These are phyloP conservation scores for Laguncularia racemosa DNA, from an alignment of 345 rosid species.

Conservation along the genomic window DNA sequence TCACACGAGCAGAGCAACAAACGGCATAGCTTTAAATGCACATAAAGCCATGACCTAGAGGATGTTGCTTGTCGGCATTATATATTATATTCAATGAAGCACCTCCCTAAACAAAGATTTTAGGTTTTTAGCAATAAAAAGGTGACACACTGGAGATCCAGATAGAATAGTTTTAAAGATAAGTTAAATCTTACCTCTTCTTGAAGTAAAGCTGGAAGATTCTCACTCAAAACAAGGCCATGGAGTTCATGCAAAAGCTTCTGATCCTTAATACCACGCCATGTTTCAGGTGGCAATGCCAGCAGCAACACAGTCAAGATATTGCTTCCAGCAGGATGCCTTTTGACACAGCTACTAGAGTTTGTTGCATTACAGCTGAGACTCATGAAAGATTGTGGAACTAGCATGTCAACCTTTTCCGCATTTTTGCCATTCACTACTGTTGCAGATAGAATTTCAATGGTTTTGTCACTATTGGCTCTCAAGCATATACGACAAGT, in stretches of 20 bases:
- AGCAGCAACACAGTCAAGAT: slow-evolving; percentile 67
- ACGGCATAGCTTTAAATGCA: too few species aligned
- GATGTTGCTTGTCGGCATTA: too few species aligned
- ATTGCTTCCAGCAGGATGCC: slow-evolving; percentile 54
- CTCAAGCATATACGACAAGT: slow-evolving; percentile 58
- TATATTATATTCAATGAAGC: too few species aligned
- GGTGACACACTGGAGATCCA: too few species aligned
- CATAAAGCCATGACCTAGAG: too few species aligned
- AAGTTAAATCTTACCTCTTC: slow-evolving; percentile 79
- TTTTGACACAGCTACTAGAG: slow-evolving; percentile 22
- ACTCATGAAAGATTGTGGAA: slow-evolving; percentile 34
- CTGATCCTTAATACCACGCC: slow-evolving; percentile 61
- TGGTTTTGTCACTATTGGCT: slow-evolving; percentile 25
- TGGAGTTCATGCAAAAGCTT: slow-evolving; percentile 42
- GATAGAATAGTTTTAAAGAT: too few species aligned
- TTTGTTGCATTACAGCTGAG: slow-evolving; percentile 25
- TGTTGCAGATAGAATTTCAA: slow-evolving; percentile 42
- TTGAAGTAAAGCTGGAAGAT: slow-evolving; percentile 72
- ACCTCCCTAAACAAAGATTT: too few species aligned
- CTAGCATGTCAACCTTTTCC: slow-evolving; percentile 48
- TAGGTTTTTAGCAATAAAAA: too few species aligned
- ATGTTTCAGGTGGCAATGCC: slow-evolving; percentile 73
- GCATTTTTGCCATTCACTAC: slow-evolving; percentile 41
- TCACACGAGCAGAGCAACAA: too few species aligned
- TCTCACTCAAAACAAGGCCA: slow-evolving; percentile 39